Conservation (phyloP, 345 rosid species). For the Eucalyptus leucophloia region DNA sequence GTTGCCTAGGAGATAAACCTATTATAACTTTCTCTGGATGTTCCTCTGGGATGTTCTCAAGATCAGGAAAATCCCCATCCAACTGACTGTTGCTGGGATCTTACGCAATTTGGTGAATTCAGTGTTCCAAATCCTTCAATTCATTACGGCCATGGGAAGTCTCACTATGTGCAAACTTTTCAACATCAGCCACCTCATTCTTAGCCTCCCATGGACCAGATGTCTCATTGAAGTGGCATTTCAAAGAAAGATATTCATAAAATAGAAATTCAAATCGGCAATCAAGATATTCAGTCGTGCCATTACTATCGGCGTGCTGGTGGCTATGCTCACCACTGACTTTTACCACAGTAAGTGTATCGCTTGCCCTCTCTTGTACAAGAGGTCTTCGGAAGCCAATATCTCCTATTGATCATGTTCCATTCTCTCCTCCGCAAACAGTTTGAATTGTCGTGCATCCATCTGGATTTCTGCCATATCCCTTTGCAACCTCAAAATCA, state of each 20-base stretch:
- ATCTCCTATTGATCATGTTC: constrained; percentile 82
- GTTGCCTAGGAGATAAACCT: constrained; percentile 58
- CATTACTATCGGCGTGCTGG: not conserved
- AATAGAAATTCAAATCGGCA: constrained; percentile 27
- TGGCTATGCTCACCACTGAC: constrained; percentile 25
- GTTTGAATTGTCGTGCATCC: constrained; percentile 89
- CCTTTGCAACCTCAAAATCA: constrained; percentile 86
- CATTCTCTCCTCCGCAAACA: constrained; percentile 74
- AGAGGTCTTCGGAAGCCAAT: constrained; percentile 50
- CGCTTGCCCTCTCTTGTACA: constrained; percentile 76
- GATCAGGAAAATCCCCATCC: constrained; percentile 32
- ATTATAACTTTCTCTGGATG: constrained; percentile 59
- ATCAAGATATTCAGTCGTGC: constrained; percentile 23
- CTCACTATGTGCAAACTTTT: constrained; percentile 59
- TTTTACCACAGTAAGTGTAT: constrained; percentile 62
- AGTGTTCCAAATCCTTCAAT: constrained; percentile 62
- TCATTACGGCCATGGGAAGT: constrained; percentile 30
- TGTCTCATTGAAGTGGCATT: constrained; percentile 59
- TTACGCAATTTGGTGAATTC: constrained; percentile 65
- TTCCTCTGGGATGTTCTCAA: constrained; percentile 48
- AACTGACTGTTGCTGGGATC: constrained; percentile 29
- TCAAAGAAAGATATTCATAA: constrained; percentile 61
- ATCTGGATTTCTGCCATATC: constrained; percentile 86
- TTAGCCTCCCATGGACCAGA: constrained; percentile 34
- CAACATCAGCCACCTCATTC: constrained; percentile 50